A percentile compares a stretch with the other conserved stretches of the same genome.
phyloP scores from a whole-genome alignment of 2,329 filamentous ascomycete genomes.

The Shiraia sp. region DNA sequence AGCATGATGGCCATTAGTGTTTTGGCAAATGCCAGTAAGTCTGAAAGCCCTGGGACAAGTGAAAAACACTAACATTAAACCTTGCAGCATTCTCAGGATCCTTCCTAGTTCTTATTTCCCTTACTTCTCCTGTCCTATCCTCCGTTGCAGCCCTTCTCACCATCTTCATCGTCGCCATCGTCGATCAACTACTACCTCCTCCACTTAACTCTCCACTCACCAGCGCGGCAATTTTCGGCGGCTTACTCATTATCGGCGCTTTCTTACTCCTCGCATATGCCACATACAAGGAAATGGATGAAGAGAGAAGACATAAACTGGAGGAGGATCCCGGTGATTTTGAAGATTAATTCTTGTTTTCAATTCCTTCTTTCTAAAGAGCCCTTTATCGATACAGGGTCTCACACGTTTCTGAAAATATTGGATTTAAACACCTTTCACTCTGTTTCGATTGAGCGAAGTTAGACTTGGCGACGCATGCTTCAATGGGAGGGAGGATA shows the following conservation, averaged over 20 bases:
- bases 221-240: conserved; percentile 76
- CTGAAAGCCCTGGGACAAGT: no score
- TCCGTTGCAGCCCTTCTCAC: conserved; percentile 92
- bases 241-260: conserved; percentile 81
- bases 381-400: neutral
- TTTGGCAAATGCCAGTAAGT: conserved; percentile 77
- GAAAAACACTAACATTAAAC: conserved; percentile 17
- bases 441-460: no score
- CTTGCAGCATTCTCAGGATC: conserved; percentile 76
- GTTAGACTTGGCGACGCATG: no score
- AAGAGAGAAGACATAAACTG: conserved; percentile 69
- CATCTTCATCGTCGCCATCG: conserved; percentile 93
- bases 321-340: conserved; percentile 50
- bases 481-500: no score
- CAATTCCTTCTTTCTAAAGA: no score
- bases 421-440: no score
- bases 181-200: conserved; percentile 80
- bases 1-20: conserved; percentile 81
- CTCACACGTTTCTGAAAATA: no score
- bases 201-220: conserved; percentile 72
- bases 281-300: conserved; percentile 90
- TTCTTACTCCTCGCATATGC: conserved; percentile 89
- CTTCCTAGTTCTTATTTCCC: conserved; percentile 88
- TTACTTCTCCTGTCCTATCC: conserved; percentile 89
- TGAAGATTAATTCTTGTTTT: conserved; percentile 39